Base-by-base conservation (phyloP, 345 rosid species). In the Boechera stricta region DNA sequence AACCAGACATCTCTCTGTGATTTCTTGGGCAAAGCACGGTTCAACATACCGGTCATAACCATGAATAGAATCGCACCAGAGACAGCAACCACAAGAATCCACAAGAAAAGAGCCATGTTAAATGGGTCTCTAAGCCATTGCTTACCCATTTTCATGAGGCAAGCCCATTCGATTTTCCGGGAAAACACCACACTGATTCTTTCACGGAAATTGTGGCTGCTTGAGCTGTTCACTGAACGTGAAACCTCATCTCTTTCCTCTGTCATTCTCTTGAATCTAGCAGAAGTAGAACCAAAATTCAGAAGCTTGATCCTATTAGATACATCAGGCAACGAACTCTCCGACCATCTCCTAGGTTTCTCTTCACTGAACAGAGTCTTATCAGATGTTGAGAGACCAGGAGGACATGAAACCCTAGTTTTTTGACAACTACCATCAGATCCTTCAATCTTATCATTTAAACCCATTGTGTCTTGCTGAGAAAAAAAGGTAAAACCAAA, bases 31-130 rank as follows among this genome's bases (percentile, higher is more conserved):
- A 95, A 44, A 1, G 47, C 91, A 12, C 10, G 10, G 77, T 94
- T 87, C 59, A 94, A 76, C 98, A 94, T 92, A 61, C 98, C 97
- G 0, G 98, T 94, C 98, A 94, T 90, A 67, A 94, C 98, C 54
- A 94, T 82, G 79, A 95, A 92, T 57, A 94, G 82, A 78, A 94
- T 85, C 9, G 97, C 97, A 12, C 99, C 99, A 0, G 98, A 94
- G 69, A 95, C 79, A 15, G 97, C 94, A 64, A 95, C 96, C 33
- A 79, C 75, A 3, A 72, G 2, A 54, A 90, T 90, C 99, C 98
- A 95, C 4, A 78, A 44, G 72, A 92, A 87, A 6, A 95, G 86
- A 72, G 91, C 97, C 88, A 92, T 77, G 82, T 95, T 95, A 77
- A 90, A 80, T 0, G 99, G 99, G 71, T 87, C 76, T 68, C 78